A percentile compares a stretch with the other conserved stretches of the same genome.
Conservation (phyloP, 148 eudicot genomes). For the Beta vulgaris region DNA sequence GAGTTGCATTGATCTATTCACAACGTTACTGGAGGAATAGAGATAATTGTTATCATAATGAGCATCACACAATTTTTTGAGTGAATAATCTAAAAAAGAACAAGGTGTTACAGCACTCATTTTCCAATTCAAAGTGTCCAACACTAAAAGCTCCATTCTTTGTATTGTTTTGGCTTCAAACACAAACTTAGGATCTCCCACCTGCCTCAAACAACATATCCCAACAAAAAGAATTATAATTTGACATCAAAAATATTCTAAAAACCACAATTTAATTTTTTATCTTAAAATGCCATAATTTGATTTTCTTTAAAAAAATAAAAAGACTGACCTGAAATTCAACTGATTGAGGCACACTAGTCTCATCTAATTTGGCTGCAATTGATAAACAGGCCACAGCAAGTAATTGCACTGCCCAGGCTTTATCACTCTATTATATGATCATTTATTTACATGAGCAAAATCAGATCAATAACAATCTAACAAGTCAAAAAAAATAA, state of each 20-base stretch:
- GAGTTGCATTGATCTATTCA: conserved; percentile 54
- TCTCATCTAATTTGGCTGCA: conserved; percentile 80
- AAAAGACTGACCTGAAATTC: conserved; percentile 65
- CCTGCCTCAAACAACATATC: conserved; percentile 39
- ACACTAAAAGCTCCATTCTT: conserved; percentile 81
- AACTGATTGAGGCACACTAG: conserved; percentile 38
- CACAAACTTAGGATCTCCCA: conserved; percentile 55
- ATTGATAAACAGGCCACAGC: conserved; percentile 87
- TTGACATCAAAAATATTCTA: background rate
- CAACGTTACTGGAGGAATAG: conserved; percentile 31
- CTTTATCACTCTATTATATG: conserved; percentile 41
- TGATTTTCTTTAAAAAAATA: too few species aligned
- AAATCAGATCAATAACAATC: background rate
- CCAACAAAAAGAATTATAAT: background rate
- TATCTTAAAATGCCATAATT: background rate
- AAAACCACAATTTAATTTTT: background rate
- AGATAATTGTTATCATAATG: conserved; percentile 29
- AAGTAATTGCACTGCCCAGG: conserved; percentile 74
- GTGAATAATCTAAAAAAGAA: conserved; percentile 60
- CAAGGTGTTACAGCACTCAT: conserved; percentile 72
- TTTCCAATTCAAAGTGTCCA: conserved; percentile 70
- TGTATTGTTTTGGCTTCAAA: conserved; percentile 79
- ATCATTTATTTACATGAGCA: background rate
- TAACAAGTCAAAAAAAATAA: conserved; percentile 5
- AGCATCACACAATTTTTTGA: conserved; percentile 26